Base-by-base conservation (phyloP, 2,329 filamentous ascomycete species). In the Botrytis paeoniae region DNA sequence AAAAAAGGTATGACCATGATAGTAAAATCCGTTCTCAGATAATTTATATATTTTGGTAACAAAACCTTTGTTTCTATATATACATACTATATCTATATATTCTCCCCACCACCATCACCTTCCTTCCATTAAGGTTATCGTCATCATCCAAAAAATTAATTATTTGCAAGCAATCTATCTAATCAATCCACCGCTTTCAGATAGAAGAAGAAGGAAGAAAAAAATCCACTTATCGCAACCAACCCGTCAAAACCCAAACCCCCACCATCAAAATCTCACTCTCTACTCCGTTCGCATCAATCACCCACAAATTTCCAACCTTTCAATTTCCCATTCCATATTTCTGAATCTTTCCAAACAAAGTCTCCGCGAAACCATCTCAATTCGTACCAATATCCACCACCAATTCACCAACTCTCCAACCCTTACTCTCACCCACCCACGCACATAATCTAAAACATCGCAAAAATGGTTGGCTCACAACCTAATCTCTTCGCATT, bases 401-500 rank as follows among this genome's bases (percentile, higher is more conserved):
- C 35, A n/a, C 25, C 35, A 54, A 39, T 12, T 41, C 51, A 60
- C 37, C 10, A 16, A 37, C 25, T 10, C 29, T 48, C 18, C 22
- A 37, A 60, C 73, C 54, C 71, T 66, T 32, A 41, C 32, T 22
- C 35, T 12, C 22, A 25, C n/a, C 35, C 48, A 59, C 45, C 0
- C 10, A 41, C 64, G 48, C 41, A 39, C 60, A 57, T 25, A 51
- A 70, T 64, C 45, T 18, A n/a, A 29, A 57, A 54, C 45, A 57
- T 59, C 35, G 39, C 43, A 70, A 62, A 71, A 71, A 74, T 63
- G 73, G 80, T 72, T 60, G 80, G 80, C 79, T 75, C 77, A 48
- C 78, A 81, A 77, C 86, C 88, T 74, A 91, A 90, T 80, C 92
- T 99, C 79, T 97, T 93, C 87, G 89, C 92, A 78, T 98, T 97